These are phyloP conservation scores for Trichophyton schoenleinii DNA, from an alignment of 2,329 filamentous ascomycete species.

Conservation along the genomic window DNA sequence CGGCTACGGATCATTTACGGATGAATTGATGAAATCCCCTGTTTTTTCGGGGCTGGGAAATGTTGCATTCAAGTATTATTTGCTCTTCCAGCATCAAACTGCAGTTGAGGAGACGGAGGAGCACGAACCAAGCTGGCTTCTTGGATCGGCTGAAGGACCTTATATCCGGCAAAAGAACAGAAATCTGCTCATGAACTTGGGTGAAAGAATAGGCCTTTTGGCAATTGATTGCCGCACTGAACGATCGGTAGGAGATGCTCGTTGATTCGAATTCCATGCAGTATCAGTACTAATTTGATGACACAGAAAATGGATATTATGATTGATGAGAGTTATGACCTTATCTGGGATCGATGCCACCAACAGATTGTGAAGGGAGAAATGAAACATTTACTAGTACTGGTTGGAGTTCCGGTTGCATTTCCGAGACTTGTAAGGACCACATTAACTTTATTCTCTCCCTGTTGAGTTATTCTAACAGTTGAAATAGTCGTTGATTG, in stretches of 20 bases:
- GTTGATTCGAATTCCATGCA: neutral
- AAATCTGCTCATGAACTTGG: constrained; percentile 74
- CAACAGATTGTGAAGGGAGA: constrained; percentile 69
- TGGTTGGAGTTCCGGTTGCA: constrained; percentile 72
- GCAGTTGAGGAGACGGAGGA: constrained; percentile 65
- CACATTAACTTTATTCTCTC: neutral
- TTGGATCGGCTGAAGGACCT: constrained; percentile 67
- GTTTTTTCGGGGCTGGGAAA: constrained; percentile 83
- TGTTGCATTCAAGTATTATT: constrained; percentile 95
- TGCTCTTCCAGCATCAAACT: constrained; percentile 96
- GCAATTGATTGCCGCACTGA: constrained; percentile 89
- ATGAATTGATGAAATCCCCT: constrained; percentile 80
- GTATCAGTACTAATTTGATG: constrained; percentile 10
- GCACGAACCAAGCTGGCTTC: constrained; percentile 80
- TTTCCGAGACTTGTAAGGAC: constrained; percentile 61
- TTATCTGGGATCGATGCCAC: constrained; percentile 75
- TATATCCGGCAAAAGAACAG: constrained; percentile 81
- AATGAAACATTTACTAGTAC: constrained; percentile 78
- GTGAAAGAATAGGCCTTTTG: constrained; percentile 65
- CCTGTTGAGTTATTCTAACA: constrained; percentile 26
- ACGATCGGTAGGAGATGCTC: constrained; percentile 44
- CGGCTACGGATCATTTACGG: constrained; percentile 84
- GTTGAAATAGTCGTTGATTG: constrained; percentile 47
- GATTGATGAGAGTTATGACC: constrained; percentile 67
- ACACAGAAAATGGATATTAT: constrained; percentile 58